Evolutionary conservation across 306 rosid genomes (phyloP).

Genomic region (Luffa aegyptiaca): DNA sequence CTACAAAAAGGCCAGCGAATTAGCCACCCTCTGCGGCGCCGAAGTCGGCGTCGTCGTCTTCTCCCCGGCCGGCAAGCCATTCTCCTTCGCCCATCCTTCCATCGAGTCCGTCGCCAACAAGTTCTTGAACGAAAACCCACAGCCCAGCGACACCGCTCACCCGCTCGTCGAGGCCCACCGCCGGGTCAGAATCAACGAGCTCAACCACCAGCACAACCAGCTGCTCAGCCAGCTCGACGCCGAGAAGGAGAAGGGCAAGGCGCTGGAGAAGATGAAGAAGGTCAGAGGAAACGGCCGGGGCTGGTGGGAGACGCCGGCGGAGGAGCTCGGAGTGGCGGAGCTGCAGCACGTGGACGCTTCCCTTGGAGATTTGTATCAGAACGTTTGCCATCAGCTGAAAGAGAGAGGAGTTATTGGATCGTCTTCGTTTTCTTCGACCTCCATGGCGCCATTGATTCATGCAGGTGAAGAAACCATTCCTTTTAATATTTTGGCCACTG

Average conservation of each 20-base stretch:
- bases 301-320: conserved; percentile 27
- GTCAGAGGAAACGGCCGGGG: not conserved
- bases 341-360: not conserved
- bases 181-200: conserved; percentile 10
- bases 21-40: conserved; percentile 23
- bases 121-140: not conserved
- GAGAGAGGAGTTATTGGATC: conserved; percentile 3
- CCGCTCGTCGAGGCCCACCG: conserved; percentile 15
- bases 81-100: conserved; percentile 21
- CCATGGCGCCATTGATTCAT: not conserved
- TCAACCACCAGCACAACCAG: conserved; percentile 11
- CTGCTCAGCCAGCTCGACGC: conserved; percentile 4
- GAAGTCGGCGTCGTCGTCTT: conserved; percentile 21
- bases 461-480: not conserved
- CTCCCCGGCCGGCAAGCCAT: conserved; percentile 32
- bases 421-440: not conserved
- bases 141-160: not conserved
- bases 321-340: conserved; percentile 9
- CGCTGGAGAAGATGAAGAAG: not conserved
- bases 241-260: conserved; percentile 8
- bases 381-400: not conserved
- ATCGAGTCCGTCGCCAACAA: conserved; percentile 12
- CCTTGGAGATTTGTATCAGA: not conserved
- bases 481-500: not conserved
- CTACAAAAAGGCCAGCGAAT: conserved; percentile 25